Percentiles rank a stretch among this genome's conserved stretches.
Conservation (phyloP, 1,139 yeast genomes). For the Saccharomycopsis hybrid region DNA sequence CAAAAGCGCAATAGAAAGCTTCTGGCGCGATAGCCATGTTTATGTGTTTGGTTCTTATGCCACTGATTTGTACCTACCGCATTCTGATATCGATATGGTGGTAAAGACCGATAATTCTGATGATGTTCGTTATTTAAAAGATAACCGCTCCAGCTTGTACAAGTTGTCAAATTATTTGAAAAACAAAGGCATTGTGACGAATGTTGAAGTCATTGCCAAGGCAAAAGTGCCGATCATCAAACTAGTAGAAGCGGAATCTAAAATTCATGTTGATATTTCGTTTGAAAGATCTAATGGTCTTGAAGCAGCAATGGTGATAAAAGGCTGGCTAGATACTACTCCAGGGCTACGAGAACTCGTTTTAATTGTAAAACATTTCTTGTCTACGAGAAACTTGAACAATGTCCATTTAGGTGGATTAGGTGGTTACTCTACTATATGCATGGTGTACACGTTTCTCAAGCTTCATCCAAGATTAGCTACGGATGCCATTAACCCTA, state of each 20-base stretch:
- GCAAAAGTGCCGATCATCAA: constrained; percentile 96
- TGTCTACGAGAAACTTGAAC: constrained; percentile 71
- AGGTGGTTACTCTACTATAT: constrained; percentile 91
- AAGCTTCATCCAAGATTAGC: constrained; percentile 73
- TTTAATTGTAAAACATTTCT: constrained; percentile 77
- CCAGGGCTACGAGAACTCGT: constrained; percentile 86
- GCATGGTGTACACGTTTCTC: constrained; percentile 78
- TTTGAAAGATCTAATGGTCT: constrained; percentile 86
- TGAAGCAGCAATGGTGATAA: constrained; percentile 74
- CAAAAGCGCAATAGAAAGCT: constrained; percentile 45
- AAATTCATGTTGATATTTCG: constrained; percentile 81
- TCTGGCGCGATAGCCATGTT: constrained; percentile 80
- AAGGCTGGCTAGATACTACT: constrained; percentile 64
- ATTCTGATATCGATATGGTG: constrained; percentile 96
- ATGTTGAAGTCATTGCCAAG: constrained; percentile 80
- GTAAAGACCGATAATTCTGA: constrained; percentile 57
- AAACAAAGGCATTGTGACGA: constrained; percentile 54
- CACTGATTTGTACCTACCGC: constrained; percentile 88
- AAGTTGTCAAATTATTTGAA: constrained; percentile 70
- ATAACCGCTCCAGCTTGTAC: constrained; percentile 60
- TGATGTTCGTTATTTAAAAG: constrained; percentile 31
- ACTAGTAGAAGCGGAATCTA: constrained; percentile 68
- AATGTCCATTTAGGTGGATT: constrained; percentile 95
- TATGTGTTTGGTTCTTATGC: constrained; percentile 95
- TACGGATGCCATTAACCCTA: constrained; percentile 58